These are phyloP conservation scores for Alternaria gansuensis DNA, from an alignment of 2,329 filamentous ascomycete species.

Conservation along the genomic window DNA sequence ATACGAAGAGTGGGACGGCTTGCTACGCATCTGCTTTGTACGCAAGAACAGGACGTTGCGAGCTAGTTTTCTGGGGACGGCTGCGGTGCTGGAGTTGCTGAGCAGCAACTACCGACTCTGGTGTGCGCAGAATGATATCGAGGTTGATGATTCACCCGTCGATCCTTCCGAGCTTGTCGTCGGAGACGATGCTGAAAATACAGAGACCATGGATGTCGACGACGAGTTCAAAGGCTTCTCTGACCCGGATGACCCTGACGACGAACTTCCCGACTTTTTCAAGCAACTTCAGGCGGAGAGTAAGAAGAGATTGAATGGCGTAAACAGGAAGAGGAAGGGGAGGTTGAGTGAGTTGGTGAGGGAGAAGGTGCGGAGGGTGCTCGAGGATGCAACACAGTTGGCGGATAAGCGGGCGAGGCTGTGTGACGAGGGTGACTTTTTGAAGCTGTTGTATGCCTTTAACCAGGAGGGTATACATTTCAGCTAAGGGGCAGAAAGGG, in stretches of 20 bases:
- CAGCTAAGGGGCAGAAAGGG: slow-evolving; percentile 57
- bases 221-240: slow-evolving; percentile 61
- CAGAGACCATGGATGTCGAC: slow-evolving; percentile 59
- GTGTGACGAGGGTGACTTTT: slow-evolving; percentile 92
- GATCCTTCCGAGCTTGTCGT: slow-evolving; percentile 37
- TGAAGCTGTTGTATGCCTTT: slow-evolving; percentile 82
- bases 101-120: slow-evolving; percentile 90
- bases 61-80: slow-evolving; percentile 80
- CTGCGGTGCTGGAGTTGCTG: slow-evolving; percentile 81
- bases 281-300: slow-evolving; percentile 66
- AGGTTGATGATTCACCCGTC: slow-evolving; percentile 70
- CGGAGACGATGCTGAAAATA: slow-evolving; percentile 57
- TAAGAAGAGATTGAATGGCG: slow-evolving; percentile 55
- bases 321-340: slow-evolving; percentile 75
- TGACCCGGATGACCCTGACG: slow-evolving; percentile 66
- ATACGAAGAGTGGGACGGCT: slow-evolving; percentile 94
- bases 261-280: slow-evolving; percentile 86
- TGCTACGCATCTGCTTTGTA: slow-evolving; percentile 82
- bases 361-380: slow-evolving; percentile 84
- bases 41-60: slow-evolving; percentile 91
- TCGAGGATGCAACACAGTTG: slow-evolving; percentile 81
- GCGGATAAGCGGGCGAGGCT: slow-evolving; percentile 83
- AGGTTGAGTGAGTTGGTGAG: slow-evolving; percentile 83
- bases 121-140: slow-evolving; percentile 85
- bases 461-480: slow-evolving; percentile 96